These are phyloP conservation scores for Styphnolobium japonicum DNA, from an alignment of 306 rosid genomes.

Conservation along the genomic window DNA sequence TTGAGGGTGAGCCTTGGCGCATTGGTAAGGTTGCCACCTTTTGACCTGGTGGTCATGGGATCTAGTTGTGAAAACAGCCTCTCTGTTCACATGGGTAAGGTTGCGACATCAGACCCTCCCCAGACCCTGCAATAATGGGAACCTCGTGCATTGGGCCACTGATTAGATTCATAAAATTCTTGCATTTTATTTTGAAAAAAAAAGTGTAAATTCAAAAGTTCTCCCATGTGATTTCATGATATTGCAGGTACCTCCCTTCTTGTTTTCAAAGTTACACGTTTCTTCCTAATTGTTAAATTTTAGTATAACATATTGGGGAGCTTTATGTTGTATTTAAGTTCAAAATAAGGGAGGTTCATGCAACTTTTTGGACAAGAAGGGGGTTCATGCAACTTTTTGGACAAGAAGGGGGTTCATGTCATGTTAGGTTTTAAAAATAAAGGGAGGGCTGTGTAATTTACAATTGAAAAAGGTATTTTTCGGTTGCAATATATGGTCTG, in stretches of 20 bases:
- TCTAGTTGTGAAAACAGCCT: background rate
- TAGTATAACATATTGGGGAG: background rate
- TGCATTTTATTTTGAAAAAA: background rate
- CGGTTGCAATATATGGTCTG: background rate
- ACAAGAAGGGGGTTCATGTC: background rate
- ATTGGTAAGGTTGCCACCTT: slow-evolving; percentile 9
- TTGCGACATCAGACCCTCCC: background rate
- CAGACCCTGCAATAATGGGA: background rate
- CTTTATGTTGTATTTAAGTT: background rate
- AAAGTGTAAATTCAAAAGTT: background rate
- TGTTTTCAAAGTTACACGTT: background rate
- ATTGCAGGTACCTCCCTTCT: background rate
- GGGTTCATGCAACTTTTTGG: background rate
- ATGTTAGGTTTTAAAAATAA: background rate
- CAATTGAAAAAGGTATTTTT: background rate
- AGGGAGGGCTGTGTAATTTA: background rate
- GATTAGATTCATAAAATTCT: slow-evolving; percentile 2
- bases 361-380: background rate
- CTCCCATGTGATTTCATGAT: background rate
- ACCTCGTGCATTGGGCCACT: background rate
- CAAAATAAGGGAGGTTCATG: background rate
- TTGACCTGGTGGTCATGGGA: background rate
- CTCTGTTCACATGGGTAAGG: background rate
- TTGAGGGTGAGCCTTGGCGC: background rate
- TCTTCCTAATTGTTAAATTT: background rate